Conservation (phyloP, 306 rosid species). For the Canavalia gladiata region DNA sequence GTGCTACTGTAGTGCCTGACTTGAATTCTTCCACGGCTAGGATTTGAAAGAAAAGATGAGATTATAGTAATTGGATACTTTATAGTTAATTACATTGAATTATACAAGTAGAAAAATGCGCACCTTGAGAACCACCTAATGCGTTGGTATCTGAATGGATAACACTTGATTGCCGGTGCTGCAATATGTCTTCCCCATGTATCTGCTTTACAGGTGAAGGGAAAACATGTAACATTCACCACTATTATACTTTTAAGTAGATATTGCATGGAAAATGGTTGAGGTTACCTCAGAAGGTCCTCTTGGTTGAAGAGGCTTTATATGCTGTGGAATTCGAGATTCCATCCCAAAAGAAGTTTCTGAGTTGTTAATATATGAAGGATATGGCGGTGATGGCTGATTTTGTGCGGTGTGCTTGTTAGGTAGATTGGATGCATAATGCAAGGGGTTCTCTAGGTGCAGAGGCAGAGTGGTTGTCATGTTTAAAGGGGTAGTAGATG, state of each 20-base stretch:
- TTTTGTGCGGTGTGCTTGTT: conserved; percentile 56
- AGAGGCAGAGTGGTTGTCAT: conserved; percentile 57
- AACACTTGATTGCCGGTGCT: conserved; percentile 55
- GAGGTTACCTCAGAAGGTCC: conserved; percentile 66
- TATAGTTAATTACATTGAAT: neutral
- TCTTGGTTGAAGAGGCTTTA: conserved; percentile 59
- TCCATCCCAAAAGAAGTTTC: conserved; percentile 63
- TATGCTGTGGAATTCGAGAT: conserved; percentile 58
- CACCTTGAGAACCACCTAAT: conserved; percentile 57
- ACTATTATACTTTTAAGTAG: conserved; percentile 9
- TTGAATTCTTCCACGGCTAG: conserved; percentile 50
- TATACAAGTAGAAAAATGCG: conserved; percentile 28
- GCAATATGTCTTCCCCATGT: conserved; percentile 56
- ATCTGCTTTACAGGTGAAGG: conserved; percentile 49
- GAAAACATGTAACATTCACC: conserved; percentile 38
- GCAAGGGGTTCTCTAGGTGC: conserved; percentile 66
- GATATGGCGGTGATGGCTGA: conserved; percentile 57
- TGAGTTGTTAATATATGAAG: conserved; percentile 58
- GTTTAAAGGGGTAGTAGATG: conserved; percentile 52
- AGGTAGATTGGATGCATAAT: conserved; percentile 54
- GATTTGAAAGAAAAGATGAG: neutral
- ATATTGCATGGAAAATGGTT: conserved; percentile 1
- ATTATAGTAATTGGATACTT: conserved; percentile 10
- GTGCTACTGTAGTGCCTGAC: conserved; percentile 38
- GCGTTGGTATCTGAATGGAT: conserved; percentile 54